Percentiles rank a stretch among this genome's conserved stretches.
phyloP scores from a whole-genome alignment of 495 filamentous ascomycete species.

The Lasiosphaeria hispida region DNA sequence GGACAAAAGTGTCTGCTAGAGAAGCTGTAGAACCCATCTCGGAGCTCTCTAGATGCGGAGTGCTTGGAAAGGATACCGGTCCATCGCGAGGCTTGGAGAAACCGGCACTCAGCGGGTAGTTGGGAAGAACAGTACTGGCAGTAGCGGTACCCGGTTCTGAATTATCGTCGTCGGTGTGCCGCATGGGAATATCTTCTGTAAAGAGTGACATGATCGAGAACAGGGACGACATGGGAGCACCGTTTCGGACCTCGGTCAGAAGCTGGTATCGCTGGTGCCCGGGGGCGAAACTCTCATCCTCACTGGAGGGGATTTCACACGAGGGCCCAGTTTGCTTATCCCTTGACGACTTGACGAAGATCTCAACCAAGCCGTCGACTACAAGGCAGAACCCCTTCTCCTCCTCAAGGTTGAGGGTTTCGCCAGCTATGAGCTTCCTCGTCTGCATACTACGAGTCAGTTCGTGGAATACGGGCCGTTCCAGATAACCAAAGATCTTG shows the following conservation, averaged over 20 bases:
- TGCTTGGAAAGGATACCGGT: conserved; percentile 30
- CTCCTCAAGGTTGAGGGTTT: conserved; percentile 91
- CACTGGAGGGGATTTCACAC: conserved; percentile 54
- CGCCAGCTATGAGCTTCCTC: conserved; percentile 88
- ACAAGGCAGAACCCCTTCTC: conserved; percentile 98
- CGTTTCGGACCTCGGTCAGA: conserved; percentile 96
- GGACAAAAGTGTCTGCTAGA: conserved; percentile 22
- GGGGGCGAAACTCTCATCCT: conserved; percentile 57
- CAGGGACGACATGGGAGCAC: conserved; percentile 95
- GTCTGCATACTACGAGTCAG: conserved; percentile 98
- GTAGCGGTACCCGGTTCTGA: conserved; percentile 19
- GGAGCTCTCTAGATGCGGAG: conserved; percentile 39
- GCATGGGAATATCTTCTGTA: conserved; percentile 87
- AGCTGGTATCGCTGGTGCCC: conserved; percentile 78
- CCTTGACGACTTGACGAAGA: conserved; percentile 89
- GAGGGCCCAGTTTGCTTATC: conserved; percentile 38
- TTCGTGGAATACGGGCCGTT: conserved; percentile 95
- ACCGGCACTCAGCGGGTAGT: conserved; percentile 44
- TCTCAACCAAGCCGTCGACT: conserved; percentile 94
- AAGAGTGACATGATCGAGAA: conserved; percentile 97
- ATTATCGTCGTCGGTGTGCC: conserved; percentile 61
- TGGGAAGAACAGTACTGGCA: conserved; percentile 24
- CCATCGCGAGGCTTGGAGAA: conserved; percentile 44
- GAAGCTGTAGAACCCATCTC: conserved; percentile 13
- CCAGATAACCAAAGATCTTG: conserved; percentile 97